Evolutionary conservation across 2,329 filamentous ascomycete genomes (phyloP).

Genomic region (Apiospora sp.): DNA sequence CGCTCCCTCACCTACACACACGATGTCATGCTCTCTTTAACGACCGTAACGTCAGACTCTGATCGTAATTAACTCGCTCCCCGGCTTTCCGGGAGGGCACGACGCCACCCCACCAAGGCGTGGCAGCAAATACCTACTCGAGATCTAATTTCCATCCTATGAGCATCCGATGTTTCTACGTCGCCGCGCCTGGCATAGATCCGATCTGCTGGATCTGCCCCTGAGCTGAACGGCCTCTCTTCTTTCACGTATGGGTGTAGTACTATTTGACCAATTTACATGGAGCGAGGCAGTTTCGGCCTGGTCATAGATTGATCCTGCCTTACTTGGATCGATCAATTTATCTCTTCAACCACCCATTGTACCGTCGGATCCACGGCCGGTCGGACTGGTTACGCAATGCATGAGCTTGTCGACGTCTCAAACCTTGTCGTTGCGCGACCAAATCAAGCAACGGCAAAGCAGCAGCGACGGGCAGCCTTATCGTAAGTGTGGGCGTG

Average conservation of each 20-base stretch:
- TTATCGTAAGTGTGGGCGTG: slow-evolving; percentile 1
- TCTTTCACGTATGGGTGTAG: slow-evolving; percentile 2
- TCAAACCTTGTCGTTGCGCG: slow-evolving; percentile 18
- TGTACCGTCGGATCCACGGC: slow-evolving; percentile 15
- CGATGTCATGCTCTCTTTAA: slow-evolving; percentile 10
- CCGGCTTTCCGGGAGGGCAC: slow-evolving; percentile 23
- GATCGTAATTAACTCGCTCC: slow-evolving; percentile 26
- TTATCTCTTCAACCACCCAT: slow-evolving; percentile 17
- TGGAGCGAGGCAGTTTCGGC: slow-evolving; percentile 17
- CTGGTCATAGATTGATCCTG: background rate
- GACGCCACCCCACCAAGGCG: slow-evolving; percentile 32
- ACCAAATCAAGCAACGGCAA: slow-evolving; percentile 5
- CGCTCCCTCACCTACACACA: background rate
- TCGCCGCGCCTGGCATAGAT: background rate
- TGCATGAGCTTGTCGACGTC: slow-evolving; percentile 13
- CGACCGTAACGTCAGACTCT: slow-evolving; percentile 19
- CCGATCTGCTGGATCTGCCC: slow-evolving; percentile 27
- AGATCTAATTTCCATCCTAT: slow-evolving; percentile 29
- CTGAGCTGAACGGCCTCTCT: slow-evolving; percentile 18
- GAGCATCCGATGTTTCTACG: background rate
- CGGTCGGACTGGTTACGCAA: slow-evolving; percentile 13
- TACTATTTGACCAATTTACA: slow-evolving; percentile 16
- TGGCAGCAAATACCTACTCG: slow-evolving; percentile 34
- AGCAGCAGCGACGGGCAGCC: background rate
- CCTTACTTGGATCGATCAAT: slow-evolving; percentile 6